These are phyloP conservation scores for Hirsutella rhossiliensis DNA, from an alignment of 2,329 filamentous ascomycete genomes.

Conservation along the genomic window DNA sequence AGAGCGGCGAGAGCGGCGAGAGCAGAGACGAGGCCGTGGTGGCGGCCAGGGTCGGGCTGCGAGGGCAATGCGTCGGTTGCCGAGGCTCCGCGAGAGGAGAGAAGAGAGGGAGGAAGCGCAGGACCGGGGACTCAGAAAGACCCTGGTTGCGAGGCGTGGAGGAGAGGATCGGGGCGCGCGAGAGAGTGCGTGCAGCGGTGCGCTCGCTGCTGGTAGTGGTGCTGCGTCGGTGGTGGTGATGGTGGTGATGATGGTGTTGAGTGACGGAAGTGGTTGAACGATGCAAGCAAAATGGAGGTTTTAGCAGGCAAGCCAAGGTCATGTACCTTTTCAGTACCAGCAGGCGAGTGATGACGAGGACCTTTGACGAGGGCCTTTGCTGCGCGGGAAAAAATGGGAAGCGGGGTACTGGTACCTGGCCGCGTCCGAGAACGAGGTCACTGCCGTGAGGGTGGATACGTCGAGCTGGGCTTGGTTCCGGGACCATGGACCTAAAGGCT, in stretches of 20 bases:
- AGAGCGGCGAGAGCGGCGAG: not conserved
- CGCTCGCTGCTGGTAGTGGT: not conserved
- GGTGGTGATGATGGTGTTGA: not conserved
- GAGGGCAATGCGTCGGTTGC: not conserved
- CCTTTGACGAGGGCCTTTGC: not conserved
- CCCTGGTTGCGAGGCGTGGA: not conserved
- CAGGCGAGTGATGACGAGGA: not conserved
- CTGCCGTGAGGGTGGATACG: not conserved
- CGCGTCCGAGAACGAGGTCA: not conserved
- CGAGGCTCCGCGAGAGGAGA: conserved; percentile 1
- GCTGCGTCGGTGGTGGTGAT: not conserved
- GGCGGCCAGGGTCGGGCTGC: not conserved
- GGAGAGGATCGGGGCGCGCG: not conserved
- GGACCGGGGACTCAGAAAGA: not conserved
- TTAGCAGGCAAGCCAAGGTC: not conserved
- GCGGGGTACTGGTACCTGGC: conserved; percentile 2
- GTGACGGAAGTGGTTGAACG: not conserved
- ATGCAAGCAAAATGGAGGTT: not conserved
- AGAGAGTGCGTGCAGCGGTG: not conserved
- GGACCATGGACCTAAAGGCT: no score
- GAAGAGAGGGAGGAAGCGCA: not conserved
- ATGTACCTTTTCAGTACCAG: not conserved
- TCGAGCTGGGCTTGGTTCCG: not conserved
- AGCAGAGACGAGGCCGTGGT: not conserved
- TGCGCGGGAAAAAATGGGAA: not conserved